Evolutionary conservation across 352 stramenopile species (phyloP).

Genomic region (Phytophthora hybrid): DNA sequence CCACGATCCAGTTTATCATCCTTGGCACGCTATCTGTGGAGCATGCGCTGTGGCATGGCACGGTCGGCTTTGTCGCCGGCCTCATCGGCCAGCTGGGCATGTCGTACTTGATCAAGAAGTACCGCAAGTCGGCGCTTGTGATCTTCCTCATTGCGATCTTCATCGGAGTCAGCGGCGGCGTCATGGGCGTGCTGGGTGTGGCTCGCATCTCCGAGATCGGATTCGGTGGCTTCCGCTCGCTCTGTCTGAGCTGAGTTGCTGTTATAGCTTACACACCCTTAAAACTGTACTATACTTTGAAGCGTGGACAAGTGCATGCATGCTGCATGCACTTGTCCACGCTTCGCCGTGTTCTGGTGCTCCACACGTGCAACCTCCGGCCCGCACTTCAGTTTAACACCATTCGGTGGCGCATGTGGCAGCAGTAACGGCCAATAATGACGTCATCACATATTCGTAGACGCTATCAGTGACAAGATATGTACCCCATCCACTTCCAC

Average conservation of each 20-base stretch:
- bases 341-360: neutral
- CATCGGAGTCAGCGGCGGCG: constrained; percentile 71
- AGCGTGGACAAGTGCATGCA: no score
- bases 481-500: neutral
- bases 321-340: neutral
- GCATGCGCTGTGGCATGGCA: constrained; percentile 91
- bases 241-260: constrained; percentile 50
- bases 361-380: neutral
- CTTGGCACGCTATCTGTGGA: constrained; percentile 93
- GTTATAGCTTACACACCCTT: constrained; percentile 8
- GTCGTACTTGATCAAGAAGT: constrained; percentile 93
- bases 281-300: constrained; percentile 34
- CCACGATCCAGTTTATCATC: constrained; percentile 95
- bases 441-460: constrained; percentile 19
- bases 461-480: neutral
- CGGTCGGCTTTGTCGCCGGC: constrained; percentile 93
- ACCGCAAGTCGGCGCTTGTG: constrained; percentile 82
- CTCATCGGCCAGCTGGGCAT: constrained; percentile 93
- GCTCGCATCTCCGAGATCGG: constrained; percentile 66
- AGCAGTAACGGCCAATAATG: neutral
- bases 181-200: constrained; percentile 80
- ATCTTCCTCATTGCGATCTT: constrained; percentile 80
- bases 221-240: constrained; percentile 76
- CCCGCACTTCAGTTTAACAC: constrained; percentile 1
- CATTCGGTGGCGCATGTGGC: constrained; percentile 12